Conservation (phyloP, 352 stramenopile genomes). For the Phytophthora foliorum region DNA sequence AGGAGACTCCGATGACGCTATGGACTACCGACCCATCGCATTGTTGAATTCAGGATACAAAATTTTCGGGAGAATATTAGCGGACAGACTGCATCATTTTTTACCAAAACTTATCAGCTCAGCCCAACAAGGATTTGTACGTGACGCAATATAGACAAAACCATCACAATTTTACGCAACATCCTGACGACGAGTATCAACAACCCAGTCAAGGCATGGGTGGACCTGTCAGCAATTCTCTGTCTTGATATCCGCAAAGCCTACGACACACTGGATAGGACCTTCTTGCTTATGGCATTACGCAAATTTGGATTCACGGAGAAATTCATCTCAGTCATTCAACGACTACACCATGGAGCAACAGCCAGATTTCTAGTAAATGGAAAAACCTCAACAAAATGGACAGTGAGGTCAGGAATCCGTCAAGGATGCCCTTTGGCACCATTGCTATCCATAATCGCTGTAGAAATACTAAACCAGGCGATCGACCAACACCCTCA, state of each 20-base stretch:
- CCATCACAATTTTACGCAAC: neutral
- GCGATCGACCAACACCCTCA: neutral
- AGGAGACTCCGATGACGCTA: neutral
- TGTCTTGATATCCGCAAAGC: slow-evolving; percentile 12
- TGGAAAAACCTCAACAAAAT: slow-evolving; percentile 10
- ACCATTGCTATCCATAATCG: slow-evolving; percentile 9
- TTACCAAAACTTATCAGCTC: neutral
- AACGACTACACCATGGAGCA: slow-evolving; percentile 3
- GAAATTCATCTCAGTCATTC: slow-evolving; percentile 1
- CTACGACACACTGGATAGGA: slow-evolving; percentile 11
- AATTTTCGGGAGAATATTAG: neutral
- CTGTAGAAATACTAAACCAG: neutral
- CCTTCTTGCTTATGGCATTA: neutral
- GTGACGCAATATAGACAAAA: neutral
- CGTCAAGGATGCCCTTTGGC: slow-evolving; percentile 13
- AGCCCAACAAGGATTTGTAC: neutral
- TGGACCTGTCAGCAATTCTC: neutral
- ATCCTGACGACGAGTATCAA: neutral
- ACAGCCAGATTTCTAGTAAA: slow-evolving; percentile 20
- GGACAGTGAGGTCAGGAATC: slow-evolving; percentile 2
- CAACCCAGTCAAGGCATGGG: neutral
- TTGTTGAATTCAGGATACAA: neutral
- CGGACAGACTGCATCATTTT: neutral
- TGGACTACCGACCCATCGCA: neutral
- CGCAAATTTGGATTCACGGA: slow-evolving; percentile 4